Conservation (phyloP, 306 rosid species). For the Ormosia emarginata region DNA sequence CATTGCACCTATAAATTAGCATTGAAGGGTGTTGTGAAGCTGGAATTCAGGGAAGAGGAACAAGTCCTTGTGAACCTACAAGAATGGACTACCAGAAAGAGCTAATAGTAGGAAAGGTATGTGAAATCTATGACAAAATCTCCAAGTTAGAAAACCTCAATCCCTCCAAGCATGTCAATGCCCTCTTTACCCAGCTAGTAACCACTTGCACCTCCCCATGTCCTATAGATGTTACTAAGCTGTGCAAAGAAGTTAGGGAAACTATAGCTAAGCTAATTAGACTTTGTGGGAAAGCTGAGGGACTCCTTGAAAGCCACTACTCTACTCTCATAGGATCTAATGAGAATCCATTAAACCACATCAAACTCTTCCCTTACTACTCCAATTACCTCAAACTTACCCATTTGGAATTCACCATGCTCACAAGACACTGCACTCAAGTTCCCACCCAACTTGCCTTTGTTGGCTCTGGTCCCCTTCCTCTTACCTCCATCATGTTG, state of each 20-base stretch:
- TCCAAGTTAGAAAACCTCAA: slow-evolving; percentile 47
- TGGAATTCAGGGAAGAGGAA: background rate
- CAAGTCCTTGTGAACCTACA: background rate
- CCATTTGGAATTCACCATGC: slow-evolving; percentile 55
- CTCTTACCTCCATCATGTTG: slow-evolving; percentile 67
- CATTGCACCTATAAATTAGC: slow-evolving; percentile 7
- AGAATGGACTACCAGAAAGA: slow-evolving; percentile 51
- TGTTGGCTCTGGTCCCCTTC: slow-evolving; percentile 76
- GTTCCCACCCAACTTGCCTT: slow-evolving; percentile 47
- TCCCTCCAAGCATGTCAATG: slow-evolving; percentile 65
- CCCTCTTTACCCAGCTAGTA: slow-evolving; percentile 61
- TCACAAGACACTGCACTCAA: slow-evolving; percentile 37
- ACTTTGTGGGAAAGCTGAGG: slow-evolving; percentile 71
- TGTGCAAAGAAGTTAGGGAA: slow-evolving; percentile 37
- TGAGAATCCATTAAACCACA: slow-evolving; percentile 44
- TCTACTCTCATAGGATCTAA: slow-evolving; percentile 40
- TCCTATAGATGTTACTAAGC: slow-evolving; percentile 41
- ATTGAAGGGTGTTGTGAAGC: background rate
- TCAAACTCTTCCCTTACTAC: slow-evolving; percentile 63
- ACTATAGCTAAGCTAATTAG: slow-evolving; percentile 51
- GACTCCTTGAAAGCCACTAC: slow-evolving; percentile 63
- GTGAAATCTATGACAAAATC: slow-evolving; percentile 50
- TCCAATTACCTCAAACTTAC: slow-evolving; percentile 66
- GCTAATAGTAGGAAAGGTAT: slow-evolving; percentile 35
- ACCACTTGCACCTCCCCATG: slow-evolving; percentile 50